These are phyloP conservation scores for Diaporthe humulicola DNA, from an alignment of 2,329 filamentous ascomycete species.

Conservation along the genomic window DNA sequence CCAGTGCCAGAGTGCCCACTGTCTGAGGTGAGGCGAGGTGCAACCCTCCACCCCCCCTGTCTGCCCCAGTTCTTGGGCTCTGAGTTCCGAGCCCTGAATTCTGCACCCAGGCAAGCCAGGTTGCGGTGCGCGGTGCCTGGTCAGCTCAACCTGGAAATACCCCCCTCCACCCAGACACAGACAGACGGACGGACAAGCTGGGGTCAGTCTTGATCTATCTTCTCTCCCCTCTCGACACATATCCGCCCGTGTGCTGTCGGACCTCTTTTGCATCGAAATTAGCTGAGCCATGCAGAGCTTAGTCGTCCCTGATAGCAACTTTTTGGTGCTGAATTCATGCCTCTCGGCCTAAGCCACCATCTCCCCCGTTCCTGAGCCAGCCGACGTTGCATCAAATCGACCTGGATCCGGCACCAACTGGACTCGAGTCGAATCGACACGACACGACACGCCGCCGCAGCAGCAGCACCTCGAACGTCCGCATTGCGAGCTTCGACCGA, in stretches of 20 bases:
- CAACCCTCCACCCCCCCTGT: slow-evolving; percentile 17
- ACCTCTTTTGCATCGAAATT: background rate
- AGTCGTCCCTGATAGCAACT: background rate
- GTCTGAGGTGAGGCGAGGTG: slow-evolving; percentile 1
- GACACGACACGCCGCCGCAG: slow-evolving; percentile 7
- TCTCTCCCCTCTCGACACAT: background rate
- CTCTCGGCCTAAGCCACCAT: slow-evolving; percentile 16
- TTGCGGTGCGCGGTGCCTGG: slow-evolving; percentile 1
- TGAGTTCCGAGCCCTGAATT: slow-evolving; percentile 18
- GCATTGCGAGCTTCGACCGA: background rate
- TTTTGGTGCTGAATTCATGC: slow-evolving; percentile 10
- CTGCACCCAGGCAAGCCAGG: background rate
- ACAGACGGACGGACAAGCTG: background rate
- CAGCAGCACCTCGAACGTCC: background rate
- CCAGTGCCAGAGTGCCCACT: too few relatives aligned
- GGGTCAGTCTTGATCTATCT: background rate
- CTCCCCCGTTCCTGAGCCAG: background rate
- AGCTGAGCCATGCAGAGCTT: slow-evolving; percentile 27
- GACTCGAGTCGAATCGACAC: background rate
- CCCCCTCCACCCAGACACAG: slow-evolving; percentile 21
- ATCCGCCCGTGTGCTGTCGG: background rate
- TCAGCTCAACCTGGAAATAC: slow-evolving; percentile 14
- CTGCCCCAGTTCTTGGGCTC: slow-evolving; percentile 24
- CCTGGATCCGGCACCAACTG: slow-evolving; percentile 7
- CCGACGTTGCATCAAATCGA: slow-evolving; percentile 20